Percentiles rank a stretch among this genome's conserved stretches.
phyloP scores from a whole-genome alignment of 192 early-diverging fungal genomes.

The Coemansia sp. region DNA sequence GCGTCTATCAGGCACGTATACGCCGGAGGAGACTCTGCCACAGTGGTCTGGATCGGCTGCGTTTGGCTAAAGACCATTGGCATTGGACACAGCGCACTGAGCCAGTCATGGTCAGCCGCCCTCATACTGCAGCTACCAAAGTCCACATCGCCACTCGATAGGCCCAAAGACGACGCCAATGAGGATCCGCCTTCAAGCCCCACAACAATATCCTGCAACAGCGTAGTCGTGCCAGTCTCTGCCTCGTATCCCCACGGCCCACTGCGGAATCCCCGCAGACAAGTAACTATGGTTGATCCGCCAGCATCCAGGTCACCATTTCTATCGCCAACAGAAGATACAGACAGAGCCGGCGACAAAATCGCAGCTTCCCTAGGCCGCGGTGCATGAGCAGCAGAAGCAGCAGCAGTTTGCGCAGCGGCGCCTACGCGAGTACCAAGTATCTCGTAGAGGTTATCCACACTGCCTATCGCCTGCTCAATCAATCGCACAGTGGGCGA shows the following conservation, averaged over 20 bases:
- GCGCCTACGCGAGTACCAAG: constrained; percentile 14
- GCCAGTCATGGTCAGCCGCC: constrained; percentile 36
- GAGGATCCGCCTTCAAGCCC: not conserved
- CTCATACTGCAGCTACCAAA: constrained; percentile 19
- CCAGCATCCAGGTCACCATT: not conserved
- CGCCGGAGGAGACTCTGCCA: constrained; percentile 4
- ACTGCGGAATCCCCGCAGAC: constrained; percentile 20
- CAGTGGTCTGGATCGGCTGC: not conserved
- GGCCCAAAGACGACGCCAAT: not conserved
- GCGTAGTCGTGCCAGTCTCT: constrained; percentile 37
- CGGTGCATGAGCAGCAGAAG: not conserved
- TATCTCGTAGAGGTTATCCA: constrained; percentile 24
- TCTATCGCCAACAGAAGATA: not conserved
- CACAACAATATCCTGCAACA: constrained; percentile 17
- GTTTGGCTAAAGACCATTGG: not conserved
- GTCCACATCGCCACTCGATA: constrained; percentile 4
- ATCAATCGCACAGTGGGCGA: constrained; percentile 28
- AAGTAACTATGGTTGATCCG: not conserved
- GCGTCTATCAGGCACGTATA: constrained; percentile 69
- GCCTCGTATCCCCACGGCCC: constrained; percentile 49
- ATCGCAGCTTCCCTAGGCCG: not conserved
- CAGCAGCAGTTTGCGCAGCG: not conserved
- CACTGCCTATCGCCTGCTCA: constrained; percentile 22
- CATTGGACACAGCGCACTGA: constrained; percentile 5
- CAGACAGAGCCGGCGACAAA: not conserved